A percentile compares a stretch with the other conserved stretches of the same genome.
These are phyloP conservation scores for Chlorella sp. DNA, from an alignment of 139 green algal genomes.

Conservation along the genomic window DNA sequence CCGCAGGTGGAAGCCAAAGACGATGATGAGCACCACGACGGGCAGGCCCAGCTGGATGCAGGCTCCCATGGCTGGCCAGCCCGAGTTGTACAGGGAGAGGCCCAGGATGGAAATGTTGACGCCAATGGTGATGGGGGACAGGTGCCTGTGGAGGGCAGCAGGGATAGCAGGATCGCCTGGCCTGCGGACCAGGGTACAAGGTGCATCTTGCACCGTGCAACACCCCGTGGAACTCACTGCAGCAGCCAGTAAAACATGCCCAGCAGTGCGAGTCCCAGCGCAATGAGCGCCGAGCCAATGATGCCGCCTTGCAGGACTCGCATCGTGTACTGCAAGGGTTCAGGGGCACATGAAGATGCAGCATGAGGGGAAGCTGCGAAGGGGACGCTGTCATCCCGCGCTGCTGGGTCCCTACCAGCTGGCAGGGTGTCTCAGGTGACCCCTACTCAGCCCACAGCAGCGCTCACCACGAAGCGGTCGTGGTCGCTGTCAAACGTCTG, in stretches of 20 bases:
- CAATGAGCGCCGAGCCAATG: conserved; percentile 47
- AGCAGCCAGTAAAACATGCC: conserved; percentile 56
- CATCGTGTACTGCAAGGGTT: conserved; percentile 63
- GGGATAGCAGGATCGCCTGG: neutral
- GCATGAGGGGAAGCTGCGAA: too few relatives aligned
- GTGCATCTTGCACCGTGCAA: too few relatives aligned
- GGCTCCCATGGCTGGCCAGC: conserved; percentile 43
- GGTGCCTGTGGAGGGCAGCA: neutral
- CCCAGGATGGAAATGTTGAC: conserved; percentile 61
- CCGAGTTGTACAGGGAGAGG: conserved; percentile 37
- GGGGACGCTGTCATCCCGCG: too few relatives aligned
- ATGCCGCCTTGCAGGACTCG: conserved; percentile 66
- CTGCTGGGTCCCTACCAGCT: too few relatives aligned
- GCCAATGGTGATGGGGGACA: conserved; percentile 46
- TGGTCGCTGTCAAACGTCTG: conserved; percentile 49
- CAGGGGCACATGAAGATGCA: neutral
- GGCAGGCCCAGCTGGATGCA: conserved; percentile 70
- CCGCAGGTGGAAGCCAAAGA: conserved; percentile 64
- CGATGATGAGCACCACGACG: conserved; percentile 56
- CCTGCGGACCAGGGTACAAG: too few relatives aligned
- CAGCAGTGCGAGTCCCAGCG: conserved; percentile 44
- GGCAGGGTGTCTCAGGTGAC: too few relatives aligned
- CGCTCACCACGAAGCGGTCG: conserved; percentile 63
- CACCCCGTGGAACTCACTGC: conserved; percentile 14
- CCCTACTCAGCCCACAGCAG: too few relatives aligned